Evolutionary conservation across 1,284 basidiomycete species (phyloP).

Genomic region (Omphalotus olearius): DNA sequence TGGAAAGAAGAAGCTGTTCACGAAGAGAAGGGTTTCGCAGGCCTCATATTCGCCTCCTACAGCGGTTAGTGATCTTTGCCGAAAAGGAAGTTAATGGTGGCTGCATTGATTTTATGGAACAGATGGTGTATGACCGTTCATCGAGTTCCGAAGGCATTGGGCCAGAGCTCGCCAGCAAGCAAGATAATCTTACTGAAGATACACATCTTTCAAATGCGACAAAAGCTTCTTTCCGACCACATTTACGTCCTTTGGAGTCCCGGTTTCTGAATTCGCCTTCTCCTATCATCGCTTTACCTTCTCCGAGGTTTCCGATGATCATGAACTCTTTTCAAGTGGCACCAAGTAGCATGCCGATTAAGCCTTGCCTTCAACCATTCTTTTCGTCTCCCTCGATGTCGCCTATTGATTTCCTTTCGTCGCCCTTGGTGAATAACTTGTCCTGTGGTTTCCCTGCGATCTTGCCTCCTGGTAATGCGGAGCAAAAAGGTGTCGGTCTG

Average conservation of each 20-base stretch:
- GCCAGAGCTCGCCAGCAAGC: background rate
- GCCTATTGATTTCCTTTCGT: too few species aligned
- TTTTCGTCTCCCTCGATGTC: too few species aligned
- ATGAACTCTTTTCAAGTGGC: too few species aligned
- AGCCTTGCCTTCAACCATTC: too few species aligned
- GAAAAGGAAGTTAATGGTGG: background rate
- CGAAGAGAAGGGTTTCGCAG: background rate
- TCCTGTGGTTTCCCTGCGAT: too few species aligned
- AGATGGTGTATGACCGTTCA: background rate
- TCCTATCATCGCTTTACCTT: slow-evolving; percentile 10
- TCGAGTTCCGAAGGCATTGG: background rate
- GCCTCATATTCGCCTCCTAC: too few species aligned
- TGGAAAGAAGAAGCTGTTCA: background rate
- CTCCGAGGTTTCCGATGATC: background rate
- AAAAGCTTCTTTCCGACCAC: background rate
- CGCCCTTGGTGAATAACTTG: too few species aligned
- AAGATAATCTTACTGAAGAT: background rate
- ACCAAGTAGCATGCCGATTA: too few species aligned
- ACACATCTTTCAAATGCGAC: background rate
- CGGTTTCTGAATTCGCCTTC: slow-evolving; percentile 3
- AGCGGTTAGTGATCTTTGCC: background rate
- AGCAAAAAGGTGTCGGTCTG: too few species aligned
- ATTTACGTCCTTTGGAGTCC: background rate
- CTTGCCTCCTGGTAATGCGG: too few species aligned
- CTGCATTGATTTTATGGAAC: background rate